These are phyloP conservation scores for Malassezia caprae DNA, from an alignment of 1,284 basidiomycete genomes.

Conservation along the genomic window DNA sequence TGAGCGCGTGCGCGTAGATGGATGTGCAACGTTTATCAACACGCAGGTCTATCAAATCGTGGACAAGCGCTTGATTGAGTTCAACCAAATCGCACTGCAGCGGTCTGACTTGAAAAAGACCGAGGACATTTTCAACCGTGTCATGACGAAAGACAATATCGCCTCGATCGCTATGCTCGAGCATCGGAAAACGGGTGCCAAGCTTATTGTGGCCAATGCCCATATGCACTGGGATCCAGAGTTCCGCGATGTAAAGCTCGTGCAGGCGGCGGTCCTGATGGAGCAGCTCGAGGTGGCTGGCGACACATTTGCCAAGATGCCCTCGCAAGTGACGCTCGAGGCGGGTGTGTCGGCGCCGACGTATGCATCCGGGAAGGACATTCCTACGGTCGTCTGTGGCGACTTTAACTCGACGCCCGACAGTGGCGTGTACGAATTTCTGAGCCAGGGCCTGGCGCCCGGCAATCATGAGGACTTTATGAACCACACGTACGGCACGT, in stretches of 20 bases:
- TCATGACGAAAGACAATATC: constrained; percentile 90
- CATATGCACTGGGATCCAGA: constrained; percentile 91
- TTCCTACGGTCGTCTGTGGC: constrained; percentile 80
- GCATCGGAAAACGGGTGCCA: constrained; percentile 71
- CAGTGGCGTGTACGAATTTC: constrained; percentile 85
- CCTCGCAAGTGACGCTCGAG: constrained; percentile 55
- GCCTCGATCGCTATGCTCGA: constrained; percentile 80
- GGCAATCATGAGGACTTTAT: constrained; percentile 84
- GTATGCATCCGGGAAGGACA: constrained; percentile 73
- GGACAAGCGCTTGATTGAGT: constrained; percentile 89
- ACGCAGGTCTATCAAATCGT: constrained; percentile 73
- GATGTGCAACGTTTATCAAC: constrained; percentile 95
- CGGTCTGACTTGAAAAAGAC: constrained; percentile 93
- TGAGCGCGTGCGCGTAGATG: constrained; percentile 81
- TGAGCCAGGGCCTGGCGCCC: constrained; percentile 59
- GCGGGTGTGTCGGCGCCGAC: constrained; percentile 53
- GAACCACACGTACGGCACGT: constrained; percentile 78
- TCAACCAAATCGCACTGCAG: constrained; percentile 83
- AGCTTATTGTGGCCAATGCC: constrained; percentile 77
- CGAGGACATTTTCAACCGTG: constrained; percentile 98
- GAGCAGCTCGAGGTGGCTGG: constrained; percentile 88
- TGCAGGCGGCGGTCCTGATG: constrained; percentile 81
- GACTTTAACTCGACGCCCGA: constrained; percentile 85
- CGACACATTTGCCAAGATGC: constrained; percentile 70
- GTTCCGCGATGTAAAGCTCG: constrained; percentile 92